These are phyloP conservation scores for Isabelozyma rhagii DNA, from an alignment of 805 yeast genomes.

Conservation along the genomic window DNA sequence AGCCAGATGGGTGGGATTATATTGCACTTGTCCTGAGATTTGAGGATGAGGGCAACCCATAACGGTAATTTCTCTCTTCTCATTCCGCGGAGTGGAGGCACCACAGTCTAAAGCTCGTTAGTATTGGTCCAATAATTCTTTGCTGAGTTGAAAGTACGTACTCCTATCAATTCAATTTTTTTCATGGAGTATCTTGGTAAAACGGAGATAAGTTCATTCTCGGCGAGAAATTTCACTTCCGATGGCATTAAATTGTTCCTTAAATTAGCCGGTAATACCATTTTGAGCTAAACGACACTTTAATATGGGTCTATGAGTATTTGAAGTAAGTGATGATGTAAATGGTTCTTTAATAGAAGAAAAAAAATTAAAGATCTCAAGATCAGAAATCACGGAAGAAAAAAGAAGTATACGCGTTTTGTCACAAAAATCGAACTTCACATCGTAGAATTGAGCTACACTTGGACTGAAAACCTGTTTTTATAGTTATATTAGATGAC, in stretches of 20 bases:
- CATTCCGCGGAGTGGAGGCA: constrained; percentile 65
- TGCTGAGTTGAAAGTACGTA: constrained; percentile 22
- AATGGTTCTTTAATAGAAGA: no score
- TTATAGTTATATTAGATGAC: no score
- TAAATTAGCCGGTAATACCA: constrained; percentile 62
- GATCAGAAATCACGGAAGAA: no score
- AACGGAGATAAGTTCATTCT: constrained; percentile 68
- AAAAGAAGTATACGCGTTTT: no score
- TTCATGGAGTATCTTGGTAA: constrained; percentile 77
- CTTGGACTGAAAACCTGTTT: no score
- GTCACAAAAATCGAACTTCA: no score
- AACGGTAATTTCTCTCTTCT: constrained; percentile 69
- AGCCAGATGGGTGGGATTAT: constrained; percentile 89
- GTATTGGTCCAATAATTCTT: not conserved
- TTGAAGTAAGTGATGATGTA: no score
- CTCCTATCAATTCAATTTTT: constrained; percentile 62
- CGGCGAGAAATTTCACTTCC: constrained; percentile 83
- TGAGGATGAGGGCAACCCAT: constrained; percentile 84
- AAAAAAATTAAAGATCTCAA: no score
- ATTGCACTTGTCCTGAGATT: constrained; percentile 81
- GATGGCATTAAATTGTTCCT: constrained; percentile 63
- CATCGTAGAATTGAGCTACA: no score
- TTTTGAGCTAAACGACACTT: constrained; percentile 13
- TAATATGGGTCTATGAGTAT: not conserved
- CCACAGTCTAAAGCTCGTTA: constrained; percentile 30